Evolutionary conservation across 208 protist genomes (phyloP), one percentile per base, ranked within the genome.

Genomic region (Trypanosoma avium): DNA sequence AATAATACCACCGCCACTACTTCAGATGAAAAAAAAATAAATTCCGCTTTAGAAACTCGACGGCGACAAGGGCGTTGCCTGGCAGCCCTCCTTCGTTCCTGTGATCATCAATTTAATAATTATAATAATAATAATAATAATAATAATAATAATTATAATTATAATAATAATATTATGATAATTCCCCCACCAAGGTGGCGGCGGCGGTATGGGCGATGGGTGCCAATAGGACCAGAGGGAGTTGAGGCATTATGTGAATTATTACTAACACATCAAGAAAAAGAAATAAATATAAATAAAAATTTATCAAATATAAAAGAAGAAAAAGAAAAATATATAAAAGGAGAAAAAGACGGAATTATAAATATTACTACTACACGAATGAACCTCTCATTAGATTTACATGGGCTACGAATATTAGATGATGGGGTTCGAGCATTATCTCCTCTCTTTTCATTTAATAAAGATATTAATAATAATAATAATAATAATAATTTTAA

Each of bases 401-500:
- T 92, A 19, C 72, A 81, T 33, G 71, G 70, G 13, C 43, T 92
- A 49, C 65, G 57, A 17, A 81, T 81, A n/a, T 73, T 69, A 40
- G 80, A 92, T 52, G 73, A 85, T 35, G 82, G 79, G 22, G 68
- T 92, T 50, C 59, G 76, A 7, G 69, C 70, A 21, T 74, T 92
- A 29, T 67, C 65, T 36, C 67, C 55, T 7, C 55, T 72, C 0
- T 62, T 92, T 7, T 36, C 77, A 9, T 59, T 49, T 5, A 79
- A 92, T 62, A 68, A 57, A 1, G 60, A 80, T 7, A 61, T 92
- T 9, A 59, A 72, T 27, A 70, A 73, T 32, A 92, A 88, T 60
- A 52, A 74, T 9, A 78, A 88, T 50, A 92, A 81, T 10, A 77
- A 88, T 56, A n/a, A n/a, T n/a, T n/a, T n/a, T n/a, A n/a, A n/a